Evolutionary conservation across 768 basidiomycete species (phyloP).

Genomic region (Leccinum truebloodii): DNA sequence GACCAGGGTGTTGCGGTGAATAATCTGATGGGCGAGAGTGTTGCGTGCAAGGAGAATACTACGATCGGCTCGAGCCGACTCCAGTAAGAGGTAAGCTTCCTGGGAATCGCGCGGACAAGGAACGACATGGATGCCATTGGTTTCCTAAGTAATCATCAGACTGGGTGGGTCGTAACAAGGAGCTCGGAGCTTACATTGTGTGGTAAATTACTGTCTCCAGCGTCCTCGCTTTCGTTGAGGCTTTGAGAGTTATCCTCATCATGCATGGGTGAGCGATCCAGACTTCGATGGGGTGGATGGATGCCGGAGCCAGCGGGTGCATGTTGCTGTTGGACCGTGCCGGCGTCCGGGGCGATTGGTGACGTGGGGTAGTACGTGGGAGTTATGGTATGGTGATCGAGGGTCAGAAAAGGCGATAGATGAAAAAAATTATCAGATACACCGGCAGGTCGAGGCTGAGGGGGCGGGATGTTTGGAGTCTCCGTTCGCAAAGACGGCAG

Average conservation of each 20-base stretch:
- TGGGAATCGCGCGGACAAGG: background rate
- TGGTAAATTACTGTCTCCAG: background rate
- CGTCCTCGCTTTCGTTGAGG: background rate
- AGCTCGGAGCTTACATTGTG: background rate
- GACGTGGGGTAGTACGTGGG: background rate
- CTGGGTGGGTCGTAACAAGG: background rate
- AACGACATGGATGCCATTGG: background rate
- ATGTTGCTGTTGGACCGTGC: background rate
- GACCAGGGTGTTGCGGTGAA: background rate
- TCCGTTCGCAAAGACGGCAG: too few species aligned
- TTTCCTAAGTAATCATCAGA: background rate
- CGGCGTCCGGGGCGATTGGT: background rate
- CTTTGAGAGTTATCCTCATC: background rate
- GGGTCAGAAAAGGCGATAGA: background rate
- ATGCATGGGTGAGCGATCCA: background rate
- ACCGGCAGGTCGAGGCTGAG: too few species aligned
- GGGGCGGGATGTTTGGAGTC: too few species aligned
- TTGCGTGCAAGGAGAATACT: background rate
- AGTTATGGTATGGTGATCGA: background rate
- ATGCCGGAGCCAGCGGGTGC: background rate
- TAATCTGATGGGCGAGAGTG: background rate
- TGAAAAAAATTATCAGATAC: background rate
- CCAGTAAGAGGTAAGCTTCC: background rate
- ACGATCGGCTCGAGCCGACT: background rate
- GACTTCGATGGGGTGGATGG: background rate